Evolutionary conservation across 1,284 basidiomycete species (phyloP), one percentile per base, ranked within the genome.

Genomic region (Ustanciosporium gigantosporum): DNA sequence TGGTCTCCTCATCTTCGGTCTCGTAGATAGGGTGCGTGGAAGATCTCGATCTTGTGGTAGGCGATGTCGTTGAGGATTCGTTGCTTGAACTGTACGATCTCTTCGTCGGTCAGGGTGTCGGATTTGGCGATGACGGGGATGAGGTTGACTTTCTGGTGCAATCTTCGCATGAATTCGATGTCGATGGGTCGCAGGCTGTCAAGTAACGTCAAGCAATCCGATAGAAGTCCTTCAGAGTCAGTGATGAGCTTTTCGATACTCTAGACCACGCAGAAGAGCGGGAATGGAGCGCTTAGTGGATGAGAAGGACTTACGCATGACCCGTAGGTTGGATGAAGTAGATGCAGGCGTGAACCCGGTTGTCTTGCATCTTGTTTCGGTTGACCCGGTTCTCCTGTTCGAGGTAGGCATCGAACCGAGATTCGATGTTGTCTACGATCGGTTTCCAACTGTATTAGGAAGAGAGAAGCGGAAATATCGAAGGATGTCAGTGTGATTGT

Each of bases 261-360:
- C n/a, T n/a, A n/a, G n/a, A n/a, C n/a, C n/a, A n/a, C n/a, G n/a
- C n/a, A n/a, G n/a, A n/a, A n/a, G n/a, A n/a, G n/a, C n/a, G n/a
- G n/a, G n/a, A 29, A 11, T 29, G 32, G 20, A 35, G 32, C 17
- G 17, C 20, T 6, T 32, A 16, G 11, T 11, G 2, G n/a, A n/a
- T n/a, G n/a, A n/a, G n/a, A 29, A 40, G 1, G 14, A 58, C 57
- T 58, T 27, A 61, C 41, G 61, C 51, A 47, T 76, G 74, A 25
- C 74, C 74, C 13, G 73, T 77, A 36, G 74, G 74, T 62, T 77
- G 74, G 40, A 77, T 51, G 52, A 77, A 77, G 69, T 77, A 77
- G 55, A 77, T 64, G 51, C 74, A 73, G 25, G 74, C 74, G 46
- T 77, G 74, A 31, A 77, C 74, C 19, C 74, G 74, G 57, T 75